Evolutionary conservation across 257 asterid species (phyloP), one percentile per base, ranked within the genome.

Genomic region (Solanum stenotomum): DNA sequence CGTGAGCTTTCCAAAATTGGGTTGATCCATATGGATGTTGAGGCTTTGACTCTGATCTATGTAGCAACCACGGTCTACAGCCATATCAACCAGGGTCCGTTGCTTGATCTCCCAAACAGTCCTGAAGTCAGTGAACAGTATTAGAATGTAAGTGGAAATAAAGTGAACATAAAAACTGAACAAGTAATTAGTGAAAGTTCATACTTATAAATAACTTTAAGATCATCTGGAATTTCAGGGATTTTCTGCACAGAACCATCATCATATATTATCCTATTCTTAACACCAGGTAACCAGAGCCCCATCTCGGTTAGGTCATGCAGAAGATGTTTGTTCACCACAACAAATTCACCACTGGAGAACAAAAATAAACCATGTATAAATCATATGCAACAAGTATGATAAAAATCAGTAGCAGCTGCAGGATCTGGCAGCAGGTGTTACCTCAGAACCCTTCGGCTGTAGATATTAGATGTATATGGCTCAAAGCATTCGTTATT

Each of bases 91-190:
- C 92, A 97, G 83, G 34, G 93, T 85, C 70, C 95, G 84, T 78
- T 96, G 99, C 84, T 94, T 97, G 91, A 96, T 96, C 93, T 97
- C 99, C 99, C 99, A 97, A 85, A 96, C 99, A 85, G 98, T 97
- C 92, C 99, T 95, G 91, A 70, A 16, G 67, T 37, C 29, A 72
- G 16, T 8, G 74, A 77, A 87, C 31, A 27, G 25, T 67, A 89
- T 91, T 29, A 89, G 90, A 23, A 56, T 27, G 87, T 8, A 14
- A 34, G 6, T 12, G 31, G 72, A 31, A 49, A 22, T 40, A 42
- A 61, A 84, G 16, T 33, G 40, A 4, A 85, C 29, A 40, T 27
- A 23, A 89, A 78, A 72, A 6, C 4, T 27, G 61, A 72, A 84
- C 34, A 35, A 87, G 88, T 72, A 71, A 37, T 61, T 42, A 16